phyloP scores from a whole-genome alignment of 805 yeast species.

The Candida khao-thaluensis region DNA sequence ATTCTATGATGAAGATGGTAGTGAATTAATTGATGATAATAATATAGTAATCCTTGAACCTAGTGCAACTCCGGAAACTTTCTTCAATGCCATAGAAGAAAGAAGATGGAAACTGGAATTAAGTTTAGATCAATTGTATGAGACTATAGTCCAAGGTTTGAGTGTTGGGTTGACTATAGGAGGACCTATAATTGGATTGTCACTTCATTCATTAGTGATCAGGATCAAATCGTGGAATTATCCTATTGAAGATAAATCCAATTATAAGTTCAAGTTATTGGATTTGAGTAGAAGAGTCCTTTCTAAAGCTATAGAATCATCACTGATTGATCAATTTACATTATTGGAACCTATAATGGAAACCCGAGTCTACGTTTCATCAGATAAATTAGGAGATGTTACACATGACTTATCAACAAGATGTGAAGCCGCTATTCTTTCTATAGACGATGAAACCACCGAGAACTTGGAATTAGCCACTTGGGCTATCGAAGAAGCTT shows the following conservation, averaged over 20 bases:
- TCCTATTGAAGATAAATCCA: constrained; percentile 48
- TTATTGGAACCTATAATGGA: constrained; percentile 88
- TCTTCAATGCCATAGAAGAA: constrained; percentile 25
- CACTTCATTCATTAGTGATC: constrained; percentile 61
- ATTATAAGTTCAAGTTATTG: constrained; percentile 41
- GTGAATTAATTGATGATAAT: constrained; percentile 47
- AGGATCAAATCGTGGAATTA: constrained; percentile 52
- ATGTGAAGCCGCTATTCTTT: constrained; percentile 69
- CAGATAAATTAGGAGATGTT: constrained; percentile 77
- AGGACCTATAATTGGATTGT: constrained; percentile 56
- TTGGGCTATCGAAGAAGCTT: constrained; percentile 58
- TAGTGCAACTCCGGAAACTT: constrained; percentile 25
- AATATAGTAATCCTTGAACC: constrained; percentile 43
- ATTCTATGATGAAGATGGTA: constrained; percentile 40
- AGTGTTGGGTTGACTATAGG: constrained; percentile 65
- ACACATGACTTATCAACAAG: constrained; percentile 80
- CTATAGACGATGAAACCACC: constrained; percentile 63
- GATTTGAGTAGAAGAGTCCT: constrained; percentile 44
- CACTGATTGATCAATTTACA: constrained; percentile 36
- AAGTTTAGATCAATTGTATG: constrained; percentile 50
- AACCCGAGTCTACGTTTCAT: constrained; percentile 62
- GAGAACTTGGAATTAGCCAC: constrained; percentile 35
- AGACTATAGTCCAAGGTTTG: constrained; percentile 56
- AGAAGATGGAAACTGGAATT: constrained; percentile 51
- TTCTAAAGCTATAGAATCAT: constrained; percentile 20